Evolutionary conservation across 1,284 basidiomycete genomes (phyloP).

Genomic region (Gymnopus androsaceus): DNA sequence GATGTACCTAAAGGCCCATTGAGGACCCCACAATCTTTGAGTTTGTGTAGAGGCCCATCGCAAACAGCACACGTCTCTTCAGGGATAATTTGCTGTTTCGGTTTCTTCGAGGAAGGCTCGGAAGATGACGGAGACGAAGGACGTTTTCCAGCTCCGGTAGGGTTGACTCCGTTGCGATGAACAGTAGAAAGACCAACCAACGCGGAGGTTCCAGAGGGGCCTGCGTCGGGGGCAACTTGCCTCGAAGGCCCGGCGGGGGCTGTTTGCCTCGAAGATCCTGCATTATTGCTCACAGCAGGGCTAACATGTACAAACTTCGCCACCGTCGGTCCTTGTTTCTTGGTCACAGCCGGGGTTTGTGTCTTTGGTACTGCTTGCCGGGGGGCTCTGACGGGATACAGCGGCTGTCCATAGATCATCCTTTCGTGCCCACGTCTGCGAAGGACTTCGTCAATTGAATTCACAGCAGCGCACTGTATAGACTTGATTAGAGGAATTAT

Average conservation of each 20-base stretch:
- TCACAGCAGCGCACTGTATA: constrained; percentile 59
- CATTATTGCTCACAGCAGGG: neutral
- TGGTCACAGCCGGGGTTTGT: neutral
- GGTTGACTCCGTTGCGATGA: neutral
- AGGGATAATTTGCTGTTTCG: neutral
- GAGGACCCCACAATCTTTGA: constrained; percentile 48
- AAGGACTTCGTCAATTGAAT: constrained; percentile 65
- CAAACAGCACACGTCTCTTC: constrained; percentile 5
- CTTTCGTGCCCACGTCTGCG: constrained; percentile 51
- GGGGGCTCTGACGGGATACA: constrained; percentile 48
- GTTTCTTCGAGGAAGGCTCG: constrained; percentile 5
- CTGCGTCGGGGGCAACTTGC: neutral
- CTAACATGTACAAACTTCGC: neutral
- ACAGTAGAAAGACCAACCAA: constrained; percentile 1
- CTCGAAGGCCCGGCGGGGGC: neutral
- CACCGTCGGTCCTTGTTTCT: neutral
- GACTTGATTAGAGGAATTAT: constrained; percentile 16
- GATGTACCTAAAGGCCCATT: constrained; percentile 46
- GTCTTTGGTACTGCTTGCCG: constrained; percentile 20
- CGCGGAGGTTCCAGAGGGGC: neutral
- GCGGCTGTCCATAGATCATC: constrained; percentile 62
- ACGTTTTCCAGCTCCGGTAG: constrained; percentile 1
- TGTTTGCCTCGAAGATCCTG: neutral
- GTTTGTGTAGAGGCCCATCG: neutral
- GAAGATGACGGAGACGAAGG: constrained; percentile 3